These are phyloP conservation scores for Didymella arachidicola DNA, from an alignment of 2,329 filamentous ascomycete species.

Conservation along the genomic window DNA sequence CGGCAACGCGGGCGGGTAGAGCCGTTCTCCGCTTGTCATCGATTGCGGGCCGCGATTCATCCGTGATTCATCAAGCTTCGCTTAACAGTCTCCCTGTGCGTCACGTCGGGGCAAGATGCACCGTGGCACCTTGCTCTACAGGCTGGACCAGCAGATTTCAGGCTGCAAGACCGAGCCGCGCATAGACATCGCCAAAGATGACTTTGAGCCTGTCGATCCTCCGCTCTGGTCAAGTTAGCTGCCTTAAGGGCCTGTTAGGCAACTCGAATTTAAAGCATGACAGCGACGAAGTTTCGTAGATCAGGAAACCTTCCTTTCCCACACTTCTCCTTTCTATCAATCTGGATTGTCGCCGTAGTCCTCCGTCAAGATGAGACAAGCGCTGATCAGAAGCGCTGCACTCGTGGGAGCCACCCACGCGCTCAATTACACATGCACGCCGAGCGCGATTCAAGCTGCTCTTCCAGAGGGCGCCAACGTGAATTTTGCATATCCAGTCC, in stretches of 20 bases:
- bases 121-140: conserved; percentile 6
- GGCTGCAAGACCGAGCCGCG: conserved; percentile 7
- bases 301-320: not conserved
- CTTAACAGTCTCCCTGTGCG: conserved; percentile 2
- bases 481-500: conserved; percentile 44
- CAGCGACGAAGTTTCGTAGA: not conserved
- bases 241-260: conserved; percentile 5
- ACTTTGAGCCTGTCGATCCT: conserved; percentile 11
- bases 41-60: not conserved
- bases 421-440: conserved; percentile 46
- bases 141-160: conserved; percentile 6
- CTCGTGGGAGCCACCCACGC: conserved; percentile 32
- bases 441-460: conserved; percentile 42
- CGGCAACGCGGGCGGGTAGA: not conserved
- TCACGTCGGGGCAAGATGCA: conserved; percentile 3
- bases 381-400: conserved; percentile 26
- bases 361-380: conserved; percentile 25
- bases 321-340: not conserved
- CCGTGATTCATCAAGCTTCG: conserved; percentile 4
- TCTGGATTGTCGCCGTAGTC: not conserved
- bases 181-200: not conserved
- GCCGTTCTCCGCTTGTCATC: not conserved
- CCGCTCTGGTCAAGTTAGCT: conserved; percentile 2
- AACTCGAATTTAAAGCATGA: conserved; percentile 2
- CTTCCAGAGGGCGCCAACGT: conserved; percentile 49